Conservation (phyloP, 2,329 filamentous ascomycete species). For the Neocatenulostroma microsporum region DNA sequence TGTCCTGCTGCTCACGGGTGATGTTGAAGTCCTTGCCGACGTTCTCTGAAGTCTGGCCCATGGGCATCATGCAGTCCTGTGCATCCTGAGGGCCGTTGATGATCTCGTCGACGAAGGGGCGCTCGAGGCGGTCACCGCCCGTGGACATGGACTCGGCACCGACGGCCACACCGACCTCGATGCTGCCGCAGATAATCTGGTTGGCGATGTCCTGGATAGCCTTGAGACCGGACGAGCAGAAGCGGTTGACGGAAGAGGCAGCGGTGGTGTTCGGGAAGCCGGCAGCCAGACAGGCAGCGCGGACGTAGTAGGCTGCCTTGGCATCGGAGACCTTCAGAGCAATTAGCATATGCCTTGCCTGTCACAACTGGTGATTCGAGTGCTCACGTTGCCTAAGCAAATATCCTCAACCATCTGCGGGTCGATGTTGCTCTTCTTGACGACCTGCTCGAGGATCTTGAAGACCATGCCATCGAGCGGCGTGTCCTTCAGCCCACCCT, state of each 20-base stretch:
- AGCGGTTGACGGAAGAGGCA: conserved; percentile 80
- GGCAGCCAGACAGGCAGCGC: conserved; percentile 79
- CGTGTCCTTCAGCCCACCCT: conserved; percentile 94
- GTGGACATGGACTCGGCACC: conserved; percentile 84
- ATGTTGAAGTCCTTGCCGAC: conserved; percentile 87
- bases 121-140: conserved; percentile 60
- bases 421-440: conserved; percentile 27
- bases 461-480: conserved; percentile 79
- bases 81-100: conserved; percentile 65
- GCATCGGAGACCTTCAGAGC: conserved; percentile 63
- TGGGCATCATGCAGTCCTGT: conserved; percentile 80
- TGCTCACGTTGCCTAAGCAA: conserved; percentile 72
- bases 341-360: conserved; percentile 55
- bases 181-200: conserved; percentile 69
- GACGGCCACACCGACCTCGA: conserved; percentile 78
- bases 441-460: conserved; percentile 62
- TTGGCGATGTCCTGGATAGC: conserved; percentile 92
- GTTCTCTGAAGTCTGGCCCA: conserved; percentile 98
- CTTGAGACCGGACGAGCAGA: conserved; percentile 95
- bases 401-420: conserved; percentile 54
- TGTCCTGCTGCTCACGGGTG: conserved; percentile 70
- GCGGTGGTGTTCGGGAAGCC: conserved; percentile 87
- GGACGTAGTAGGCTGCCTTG: conserved; percentile 84
- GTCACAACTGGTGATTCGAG: neutral
- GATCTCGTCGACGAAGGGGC: conserved; percentile 71